phyloP scores from a whole-genome alignment of 2,329 filamentous ascomycete genomes.

The Hymenotorrendiella dingleyae region DNA sequence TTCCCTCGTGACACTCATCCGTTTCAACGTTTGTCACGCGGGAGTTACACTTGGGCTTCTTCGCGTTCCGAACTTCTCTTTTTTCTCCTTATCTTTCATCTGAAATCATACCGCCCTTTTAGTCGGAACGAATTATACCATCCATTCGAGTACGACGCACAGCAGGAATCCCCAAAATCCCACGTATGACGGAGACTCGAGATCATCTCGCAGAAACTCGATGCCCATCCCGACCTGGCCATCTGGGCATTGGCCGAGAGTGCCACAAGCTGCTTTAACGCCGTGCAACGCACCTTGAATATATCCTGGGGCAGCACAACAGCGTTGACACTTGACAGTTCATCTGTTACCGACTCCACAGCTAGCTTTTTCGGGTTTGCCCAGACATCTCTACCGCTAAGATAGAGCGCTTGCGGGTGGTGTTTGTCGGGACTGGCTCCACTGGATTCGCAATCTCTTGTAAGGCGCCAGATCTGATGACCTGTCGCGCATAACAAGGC shows the following conservation, averaged over 20 bases:
- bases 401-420: neutral
- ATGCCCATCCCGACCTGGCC: neutral
- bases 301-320: neutral
- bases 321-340: conserved; percentile 1
- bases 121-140: neutral
- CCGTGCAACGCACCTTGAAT: neutral
- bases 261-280: neutral
- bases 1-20: neutral
- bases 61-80: neutral
- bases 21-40: neutral
- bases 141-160: neutral
- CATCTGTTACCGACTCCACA: neutral
- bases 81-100: neutral
- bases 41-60: conserved; percentile 1
- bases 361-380: neutral
- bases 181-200: neutral
- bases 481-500: conserved; percentile 1
- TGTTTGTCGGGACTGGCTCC: neutral
- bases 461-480: conserved; percentile 2
- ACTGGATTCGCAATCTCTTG: neutral
- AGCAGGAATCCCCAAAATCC: neutral
- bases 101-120: neutral
- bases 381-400: neutral
- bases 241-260: neutral
- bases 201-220: neutral